phyloP scores from a whole-genome alignment of 83 land plant species.

The Diphasiastrum complanatum region DNA sequence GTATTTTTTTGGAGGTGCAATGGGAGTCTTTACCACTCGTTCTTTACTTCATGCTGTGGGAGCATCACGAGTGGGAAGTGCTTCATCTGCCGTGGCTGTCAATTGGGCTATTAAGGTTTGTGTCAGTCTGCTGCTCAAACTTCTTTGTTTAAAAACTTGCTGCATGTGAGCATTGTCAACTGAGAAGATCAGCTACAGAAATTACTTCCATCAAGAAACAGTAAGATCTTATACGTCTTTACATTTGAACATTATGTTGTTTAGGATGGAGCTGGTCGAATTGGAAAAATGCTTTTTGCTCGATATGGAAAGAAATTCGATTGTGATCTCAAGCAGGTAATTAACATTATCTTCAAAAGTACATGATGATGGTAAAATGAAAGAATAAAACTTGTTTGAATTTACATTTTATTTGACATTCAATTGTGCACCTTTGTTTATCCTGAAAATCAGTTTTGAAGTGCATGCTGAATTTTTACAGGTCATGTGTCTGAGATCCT shows the following conservation, averaged over 20 bases:
- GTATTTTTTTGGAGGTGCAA: constrained; percentile 99
- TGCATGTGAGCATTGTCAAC: neutral
- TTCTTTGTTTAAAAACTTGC: constrained; percentile 1
- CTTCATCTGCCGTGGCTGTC: constrained; percentile 69
- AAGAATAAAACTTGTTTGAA: too few relatives aligned
- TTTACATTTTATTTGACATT: too few relatives aligned
- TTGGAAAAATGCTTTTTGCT: constrained; percentile 94
- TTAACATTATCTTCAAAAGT: neutral
- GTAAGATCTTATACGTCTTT: constrained; percentile 1
- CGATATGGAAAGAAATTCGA: constrained; percentile 98
- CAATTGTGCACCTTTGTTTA: too few relatives aligned
- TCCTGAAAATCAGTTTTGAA: too few relatives aligned
- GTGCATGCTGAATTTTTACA: too few relatives aligned
- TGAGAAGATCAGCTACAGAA: too few relatives aligned
- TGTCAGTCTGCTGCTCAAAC: neutral
- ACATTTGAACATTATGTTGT: neutral
- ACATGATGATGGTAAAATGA: neutral
- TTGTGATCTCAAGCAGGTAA: constrained; percentile 85
- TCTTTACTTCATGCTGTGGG: constrained; percentile 84
- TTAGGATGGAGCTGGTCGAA: constrained; percentile 98
- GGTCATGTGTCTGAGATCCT: too few relatives aligned
- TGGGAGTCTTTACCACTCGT: constrained; percentile 95
- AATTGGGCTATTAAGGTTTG: constrained; percentile 96
- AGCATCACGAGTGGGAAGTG: constrained; percentile 47
- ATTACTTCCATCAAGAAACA: neutral